Base-by-base conservation (phyloP, 73 alveolate species). In the Paramecium caudatum region DNA sequence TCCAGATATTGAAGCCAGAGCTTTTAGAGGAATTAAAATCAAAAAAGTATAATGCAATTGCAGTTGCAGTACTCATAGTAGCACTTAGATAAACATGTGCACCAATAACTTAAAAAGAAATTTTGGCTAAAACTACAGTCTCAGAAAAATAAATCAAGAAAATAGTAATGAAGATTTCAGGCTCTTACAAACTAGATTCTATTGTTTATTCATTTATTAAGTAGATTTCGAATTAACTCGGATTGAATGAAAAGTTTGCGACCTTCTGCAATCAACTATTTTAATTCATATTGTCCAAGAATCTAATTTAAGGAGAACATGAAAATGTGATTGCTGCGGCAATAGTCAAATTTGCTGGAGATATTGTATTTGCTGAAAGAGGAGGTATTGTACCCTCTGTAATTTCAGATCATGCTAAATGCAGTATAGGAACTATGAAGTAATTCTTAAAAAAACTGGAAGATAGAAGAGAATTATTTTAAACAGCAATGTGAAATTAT, bases 261-360 rank as follows among this genome's bases (percentile, higher is more conserved):
- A 1, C 17, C 32, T 19, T 41, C 21, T 74, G 88, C 43, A 12
- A 21, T 21, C 1, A 19, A 74, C 37, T 74, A 16, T 45, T 74
- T 12, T 19, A 43, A 13, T 21, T 15, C 36, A 19, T 74, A 23
- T 13, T 15, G 19, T n/a, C 36, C 3, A 27, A 27, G 12, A 41
- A 74, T 41, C 7, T 74, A 12, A 74, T 74, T 8, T 6, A 45
- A 74, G 88, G 88, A 41, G 88, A 74, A 19, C 88, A 74, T 45
- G 88, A 74, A 39, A 74, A 74, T 74, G 65, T 74, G 7, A 23
- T 74, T 15, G 88, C 88, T 3, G 88, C 69, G 17, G 68, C 88
- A 16, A 74, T 74, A 15, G 47, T 74, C 36, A 74, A 74, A 21
- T 41, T 34, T 41, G 32, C 39, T 36, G 68, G 88, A 27, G 88